These are phyloP conservation scores for Penicillium tannophilum DNA, from an alignment of 495 filamentous ascomycete species.

Conservation along the genomic window DNA sequence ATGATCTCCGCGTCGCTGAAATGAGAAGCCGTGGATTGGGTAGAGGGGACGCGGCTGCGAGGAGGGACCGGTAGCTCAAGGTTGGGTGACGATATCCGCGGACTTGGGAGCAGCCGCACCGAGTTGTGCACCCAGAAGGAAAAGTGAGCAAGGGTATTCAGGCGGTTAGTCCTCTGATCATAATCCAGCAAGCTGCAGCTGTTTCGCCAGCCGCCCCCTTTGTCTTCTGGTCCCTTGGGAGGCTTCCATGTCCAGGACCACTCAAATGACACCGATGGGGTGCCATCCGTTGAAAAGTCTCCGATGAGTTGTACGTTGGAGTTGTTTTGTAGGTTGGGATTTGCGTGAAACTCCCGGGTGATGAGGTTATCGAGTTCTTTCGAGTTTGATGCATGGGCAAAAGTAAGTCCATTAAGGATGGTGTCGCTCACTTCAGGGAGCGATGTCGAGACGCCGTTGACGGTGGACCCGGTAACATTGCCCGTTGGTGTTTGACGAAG, in stretches of 20 bases:
- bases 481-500: slow-evolving; percentile 66
- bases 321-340: slow-evolving; percentile 97
- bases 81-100: slow-evolving; percentile 61
- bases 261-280: slow-evolving; percentile 81
- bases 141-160: slow-evolving; percentile 87
- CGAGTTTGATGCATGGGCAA: slow-evolving; percentile 80
- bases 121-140: slow-evolving; percentile 92
- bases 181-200: slow-evolving; percentile 97
- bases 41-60: slow-evolving; percentile 77
- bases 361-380: slow-evolving; percentile 92
- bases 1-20: slow-evolving; percentile 63
- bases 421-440: slow-evolving; percentile 63
- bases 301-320: slow-evolving; percentile 92
- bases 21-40: slow-evolving; percentile 77
- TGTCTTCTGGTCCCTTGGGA: slow-evolving; percentile 79
- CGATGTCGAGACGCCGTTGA: slow-evolving; percentile 53
- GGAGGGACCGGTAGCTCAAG: slow-evolving; percentile 72
- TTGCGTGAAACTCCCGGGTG: slow-evolving; percentile 92
- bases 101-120: slow-evolving; percentile 35
- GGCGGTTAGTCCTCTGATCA: slow-evolving; percentile 84
- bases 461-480: slow-evolving; percentile 42
- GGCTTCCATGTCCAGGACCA: slow-evolving; percentile 98
- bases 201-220: slow-evolving; percentile 90
- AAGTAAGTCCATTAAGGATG: slow-evolving; percentile 84
- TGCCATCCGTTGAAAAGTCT: slow-evolving; percentile 80